Evolutionary conservation across 1,284 basidiomycete species (phyloP).

Genomic region (Sphagnurus paluster): DNA sequence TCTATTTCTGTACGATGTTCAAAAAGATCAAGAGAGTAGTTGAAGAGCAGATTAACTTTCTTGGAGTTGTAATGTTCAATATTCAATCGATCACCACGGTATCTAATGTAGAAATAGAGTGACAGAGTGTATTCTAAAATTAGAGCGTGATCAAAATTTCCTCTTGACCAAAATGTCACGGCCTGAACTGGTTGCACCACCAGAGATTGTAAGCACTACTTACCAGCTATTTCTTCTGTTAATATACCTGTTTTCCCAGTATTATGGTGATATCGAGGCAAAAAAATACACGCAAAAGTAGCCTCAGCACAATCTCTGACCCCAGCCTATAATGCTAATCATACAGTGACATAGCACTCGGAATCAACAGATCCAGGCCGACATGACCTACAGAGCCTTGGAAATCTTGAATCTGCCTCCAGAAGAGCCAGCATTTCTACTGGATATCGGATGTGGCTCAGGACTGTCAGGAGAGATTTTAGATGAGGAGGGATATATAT

Average conservation of each 20-base stretch:
- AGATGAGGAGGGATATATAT: conserved; percentile 91
- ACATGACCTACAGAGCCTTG: conserved; percentile 96
- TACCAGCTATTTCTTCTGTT: conserved; percentile 1
- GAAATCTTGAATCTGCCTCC: conserved; percentile 87
- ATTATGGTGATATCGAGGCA: conserved; percentile 95
- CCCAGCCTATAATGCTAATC: conserved; percentile 6
- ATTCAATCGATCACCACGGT: too few relatives aligned
- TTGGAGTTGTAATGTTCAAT: too few relatives aligned
- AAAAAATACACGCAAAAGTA: conserved; percentile 97
- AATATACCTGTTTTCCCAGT: conserved; percentile 49
- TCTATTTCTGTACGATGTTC: too few relatives aligned
- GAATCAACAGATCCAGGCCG: conserved; percentile 95
- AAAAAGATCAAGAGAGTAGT: too few relatives aligned
- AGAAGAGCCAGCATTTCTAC: conserved; percentile 77
- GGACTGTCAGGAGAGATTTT: conserved; percentile 97
- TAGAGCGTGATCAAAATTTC: conserved; percentile 13
- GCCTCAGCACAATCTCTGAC: not conserved
- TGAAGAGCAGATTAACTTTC: too few relatives aligned
- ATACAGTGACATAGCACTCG: conserved; percentile 64
- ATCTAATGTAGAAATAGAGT: not conserved
- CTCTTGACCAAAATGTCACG: conserved; percentile 70
- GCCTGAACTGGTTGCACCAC: conserved; percentile 94
- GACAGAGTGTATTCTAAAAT: conserved; percentile 10
- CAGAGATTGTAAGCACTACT: conserved; percentile 81
- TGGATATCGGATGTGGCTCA: conserved; percentile 98